Percentiles rank a stretch among this genome's conserved stretches.
These are phyloP conservation scores for Spiromastix sp. DNA, from an alignment of 2,329 filamentous ascomycete genomes.

Conservation along the genomic window DNA sequence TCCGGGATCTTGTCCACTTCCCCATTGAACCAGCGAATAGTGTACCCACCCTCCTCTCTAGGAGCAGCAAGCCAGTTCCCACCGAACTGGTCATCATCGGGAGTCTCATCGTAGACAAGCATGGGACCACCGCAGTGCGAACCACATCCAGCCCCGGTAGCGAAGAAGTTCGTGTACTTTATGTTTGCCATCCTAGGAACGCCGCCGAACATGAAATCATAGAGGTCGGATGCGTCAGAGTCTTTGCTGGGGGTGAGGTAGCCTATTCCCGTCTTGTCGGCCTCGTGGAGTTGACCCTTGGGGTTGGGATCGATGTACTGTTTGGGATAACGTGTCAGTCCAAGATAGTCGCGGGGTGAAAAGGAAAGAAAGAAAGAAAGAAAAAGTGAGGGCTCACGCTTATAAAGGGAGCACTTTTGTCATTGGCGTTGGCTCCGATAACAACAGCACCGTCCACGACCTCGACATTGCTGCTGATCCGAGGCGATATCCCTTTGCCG, in stretches of 20 bases:
- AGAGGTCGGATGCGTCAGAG: not conserved
- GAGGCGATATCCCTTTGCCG: not conserved
- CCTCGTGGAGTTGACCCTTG: not conserved
- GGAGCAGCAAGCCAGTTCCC: conserved; percentile 3
- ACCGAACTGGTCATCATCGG: not conserved
- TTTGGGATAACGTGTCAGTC: not conserved
- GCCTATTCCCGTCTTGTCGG: not conserved
- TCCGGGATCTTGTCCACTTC: not conserved
- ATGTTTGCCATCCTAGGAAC: not conserved
- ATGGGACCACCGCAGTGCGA: conserved; percentile 1
- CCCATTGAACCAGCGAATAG: conserved; percentile 1
- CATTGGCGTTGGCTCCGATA: not conserved
- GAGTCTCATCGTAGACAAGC: not conserved
- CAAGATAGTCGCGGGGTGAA: not conserved
- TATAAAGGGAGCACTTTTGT: not conserved
- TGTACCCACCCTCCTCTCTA: not conserved
- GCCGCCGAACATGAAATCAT: not conserved
- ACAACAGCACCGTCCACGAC: not conserved
- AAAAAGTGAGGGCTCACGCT: not conserved
- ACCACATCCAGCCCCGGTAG: not conserved
- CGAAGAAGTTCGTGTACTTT: not conserved
- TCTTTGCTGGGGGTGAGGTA: not conserved
- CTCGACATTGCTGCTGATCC: not conserved
- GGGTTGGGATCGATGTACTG: conserved; percentile 1
- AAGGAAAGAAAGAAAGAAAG: not conserved